Evolutionary conservation across 257 asterid species (phyloP).

Genomic region (Nicotiana tabacum): DNA sequence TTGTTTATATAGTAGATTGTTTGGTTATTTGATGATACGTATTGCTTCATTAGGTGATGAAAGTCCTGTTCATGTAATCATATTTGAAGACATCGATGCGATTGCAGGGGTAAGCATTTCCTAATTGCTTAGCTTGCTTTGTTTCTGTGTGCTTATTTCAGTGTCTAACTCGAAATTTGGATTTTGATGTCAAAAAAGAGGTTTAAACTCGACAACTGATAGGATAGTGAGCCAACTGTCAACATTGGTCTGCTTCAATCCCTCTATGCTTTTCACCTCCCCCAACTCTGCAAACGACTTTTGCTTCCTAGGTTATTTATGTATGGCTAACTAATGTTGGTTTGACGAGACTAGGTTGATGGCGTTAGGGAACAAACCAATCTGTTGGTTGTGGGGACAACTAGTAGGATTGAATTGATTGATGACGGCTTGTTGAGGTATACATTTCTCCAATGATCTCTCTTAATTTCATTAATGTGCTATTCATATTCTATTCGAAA

Average conservation of each 20-base stretch:
- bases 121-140: neutral
- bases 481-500: neutral
- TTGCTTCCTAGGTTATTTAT: neutral
- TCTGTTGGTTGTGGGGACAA: neutral
- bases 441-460: neutral
- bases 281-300: neutral
- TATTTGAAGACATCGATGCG: neutral
- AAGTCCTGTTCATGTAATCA: neutral
- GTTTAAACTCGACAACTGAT: neutral
- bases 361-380: neutral
- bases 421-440: neutral
- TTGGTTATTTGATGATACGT: neutral
- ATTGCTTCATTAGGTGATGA: neutral
- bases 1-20: neutral
- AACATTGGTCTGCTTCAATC: neutral
- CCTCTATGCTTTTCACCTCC: neutral
- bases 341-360: neutral
- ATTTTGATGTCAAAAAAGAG: neutral
- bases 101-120: neutral
- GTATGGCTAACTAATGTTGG: neutral
- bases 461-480: neutral
- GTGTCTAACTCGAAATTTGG: neutral
- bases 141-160: neutral
- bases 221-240: neutral
- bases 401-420: neutral